These are phyloP conservation scores for Cephaloascus fragrans DNA, from an alignment of 805 yeast genomes.

Conservation along the genomic window DNA sequence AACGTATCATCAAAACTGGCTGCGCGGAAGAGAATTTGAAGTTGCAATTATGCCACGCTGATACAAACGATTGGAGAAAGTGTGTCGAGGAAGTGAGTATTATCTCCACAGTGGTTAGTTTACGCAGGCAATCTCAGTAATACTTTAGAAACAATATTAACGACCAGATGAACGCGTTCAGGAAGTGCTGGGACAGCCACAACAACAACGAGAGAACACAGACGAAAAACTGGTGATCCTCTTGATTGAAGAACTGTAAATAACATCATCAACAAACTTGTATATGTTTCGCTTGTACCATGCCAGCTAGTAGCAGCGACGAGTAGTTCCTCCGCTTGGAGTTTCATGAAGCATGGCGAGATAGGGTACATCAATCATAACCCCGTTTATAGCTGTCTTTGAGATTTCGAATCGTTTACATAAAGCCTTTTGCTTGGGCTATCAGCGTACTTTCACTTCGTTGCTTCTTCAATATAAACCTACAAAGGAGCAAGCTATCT, in stretches of 20 bases:
- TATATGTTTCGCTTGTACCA: constrained; percentile 10
- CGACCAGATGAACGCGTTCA: constrained; percentile 45
- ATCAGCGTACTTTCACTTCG: too few relatives aligned
- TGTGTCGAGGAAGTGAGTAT: constrained; percentile 48
- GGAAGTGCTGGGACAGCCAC: constrained; percentile 52
- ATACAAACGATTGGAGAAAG: constrained; percentile 72
- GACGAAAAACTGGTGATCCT: constrained; percentile 20
- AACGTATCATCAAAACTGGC: constrained; percentile 65
- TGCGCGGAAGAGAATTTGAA: constrained; percentile 66
- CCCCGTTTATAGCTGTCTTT: too few relatives aligned
- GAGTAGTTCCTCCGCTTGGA: not conserved
- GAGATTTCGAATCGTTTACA: too few relatives aligned
- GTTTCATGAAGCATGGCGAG: constrained; percentile 1
- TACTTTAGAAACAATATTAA: too few relatives aligned
- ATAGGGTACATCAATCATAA: constrained; percentile 1
- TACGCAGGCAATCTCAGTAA: too few relatives aligned
- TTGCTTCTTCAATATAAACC: too few relatives aligned
- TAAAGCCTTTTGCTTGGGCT: too few relatives aligned
- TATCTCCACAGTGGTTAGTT: too few relatives aligned
- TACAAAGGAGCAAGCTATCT: too few relatives aligned
- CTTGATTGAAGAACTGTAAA: constrained; percentile 2
- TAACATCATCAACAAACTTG: constrained; percentile 1
- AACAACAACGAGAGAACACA: constrained; percentile 42
- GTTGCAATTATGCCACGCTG: constrained; percentile 71
- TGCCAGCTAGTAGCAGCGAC: constrained; percentile 4